These are phyloP conservation scores for Epicoccum sorghinum DNA, from an alignment of 2,329 filamentous ascomycete genomes.

Conservation along the genomic window DNA sequence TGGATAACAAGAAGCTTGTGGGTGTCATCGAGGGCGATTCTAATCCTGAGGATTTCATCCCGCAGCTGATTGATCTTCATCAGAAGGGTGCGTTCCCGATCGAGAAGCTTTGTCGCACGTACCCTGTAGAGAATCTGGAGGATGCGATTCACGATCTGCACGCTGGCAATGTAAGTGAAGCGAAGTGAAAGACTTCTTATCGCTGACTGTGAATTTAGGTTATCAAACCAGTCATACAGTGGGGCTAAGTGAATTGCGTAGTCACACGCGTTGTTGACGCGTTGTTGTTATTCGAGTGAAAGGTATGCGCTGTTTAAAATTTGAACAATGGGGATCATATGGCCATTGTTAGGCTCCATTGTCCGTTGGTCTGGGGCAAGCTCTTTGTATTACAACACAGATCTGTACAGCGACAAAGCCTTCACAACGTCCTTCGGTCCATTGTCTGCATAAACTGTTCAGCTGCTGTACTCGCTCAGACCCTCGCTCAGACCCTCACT, in stretches of 20 bases:
- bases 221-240: conserved; percentile 3
- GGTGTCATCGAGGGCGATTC: conserved; percentile 6
- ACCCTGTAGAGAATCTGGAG: conserved; percentile 1
- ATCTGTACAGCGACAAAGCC: background rate
- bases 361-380: background rate
- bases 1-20: conserved; percentile 6
- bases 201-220: background rate
- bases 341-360: too few relatives aligned
- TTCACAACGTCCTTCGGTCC: background rate
- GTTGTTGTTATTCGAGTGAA: background rate
- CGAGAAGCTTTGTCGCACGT: conserved; percentile 3
- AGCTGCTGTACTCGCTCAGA: too few relatives aligned
- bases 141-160: conserved; percentile 4
- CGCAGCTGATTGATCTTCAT: background rate
- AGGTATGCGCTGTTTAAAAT: background rate
- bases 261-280: background rate
- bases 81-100: conserved; percentile 1
- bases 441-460: background rate
- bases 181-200: too few relatives aligned
- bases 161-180: background rate
- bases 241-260: background rate
- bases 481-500: too few relatives aligned
- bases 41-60: background rate
- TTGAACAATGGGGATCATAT: too few relatives aligned
- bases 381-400: background rate